Percentiles rank a stretch among this genome's conserved stretches.
Conservation (phyloP, 768 basidiomycete genomes). For the Psilocybe cubensis region DNA sequence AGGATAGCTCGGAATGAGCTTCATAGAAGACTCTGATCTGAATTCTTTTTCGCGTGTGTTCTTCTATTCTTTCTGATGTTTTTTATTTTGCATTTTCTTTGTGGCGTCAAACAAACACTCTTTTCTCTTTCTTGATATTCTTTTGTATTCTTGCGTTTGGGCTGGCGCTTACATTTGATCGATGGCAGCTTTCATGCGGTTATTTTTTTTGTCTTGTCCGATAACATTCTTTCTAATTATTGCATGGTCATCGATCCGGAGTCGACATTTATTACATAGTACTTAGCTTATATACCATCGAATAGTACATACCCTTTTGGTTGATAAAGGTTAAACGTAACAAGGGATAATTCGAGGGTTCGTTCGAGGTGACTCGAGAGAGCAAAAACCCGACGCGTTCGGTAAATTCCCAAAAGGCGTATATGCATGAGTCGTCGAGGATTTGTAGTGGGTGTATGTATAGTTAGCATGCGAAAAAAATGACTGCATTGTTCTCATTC, state of each 20-base stretch:
- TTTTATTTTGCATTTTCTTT: background rate
- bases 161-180: background rate
- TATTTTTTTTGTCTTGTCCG: background rate
- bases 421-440: background rate
- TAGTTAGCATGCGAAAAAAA: slow-evolving; percentile 1
- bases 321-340: background rate
- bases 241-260: background rate
- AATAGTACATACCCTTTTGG: slow-evolving; percentile 4
- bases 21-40: too few relatives aligned
- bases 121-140: background rate
- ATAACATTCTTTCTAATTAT: background rate
- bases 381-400: slow-evolving; percentile 4
- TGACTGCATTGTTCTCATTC: slow-evolving; percentile 6
- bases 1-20: background rate
- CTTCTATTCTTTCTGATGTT: too few relatives aligned
- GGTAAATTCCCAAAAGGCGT: slow-evolving; percentile 3
- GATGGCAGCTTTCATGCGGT: background rate
- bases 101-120: background rate
- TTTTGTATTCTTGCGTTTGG: background rate
- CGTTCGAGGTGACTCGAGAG: background rate
- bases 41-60: too few relatives aligned
- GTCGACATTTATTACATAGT: background rate
- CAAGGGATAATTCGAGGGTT: background rate
- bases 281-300: slow-evolving; percentile 3
- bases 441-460: background rate